Base-by-base conservation (phyloP, 345 rosid genomes). In the Iberis pinnata region DNA sequence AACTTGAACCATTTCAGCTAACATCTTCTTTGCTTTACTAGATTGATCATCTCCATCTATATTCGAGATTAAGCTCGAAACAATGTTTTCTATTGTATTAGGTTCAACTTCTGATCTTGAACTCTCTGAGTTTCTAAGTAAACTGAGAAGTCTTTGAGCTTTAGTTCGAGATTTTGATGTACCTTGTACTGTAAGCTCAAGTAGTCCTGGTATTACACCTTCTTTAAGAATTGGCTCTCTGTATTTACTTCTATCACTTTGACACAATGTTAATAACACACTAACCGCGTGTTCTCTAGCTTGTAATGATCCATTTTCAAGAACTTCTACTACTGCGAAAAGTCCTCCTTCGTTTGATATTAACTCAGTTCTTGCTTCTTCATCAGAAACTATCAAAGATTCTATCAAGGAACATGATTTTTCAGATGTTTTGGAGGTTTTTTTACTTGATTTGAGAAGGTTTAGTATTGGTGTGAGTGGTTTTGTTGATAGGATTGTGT, bases 121-220 rank as follows among this genome's bases (percentile, higher is more conserved):
- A 18, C 78, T 70, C 1, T 83, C 88, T 7, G 78, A 61, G 22
- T 89, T 83, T 71, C 97, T 81, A 32, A 86, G 69, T 58, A 86
- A 55, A 64, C 78, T 68, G 64, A 86, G 55, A 7, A 89, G 78
- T 7, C 75, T 76, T 11, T 75, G 75, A 5, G 97, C 95, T 63
- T 82, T 89, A 13, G 53, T 48, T 60, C 75, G 93, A 38, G 95
- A 76, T 72, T 83, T 83, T 2, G 86, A 75, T 2, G 97, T 78
- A 46, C 97, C 97, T 72, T 86, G 95, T 31, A 89, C 95, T 2
- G 95, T 89, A 1, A 89, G 86, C 78, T 89, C 95, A 0, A 89
- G 95, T n/a, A 89, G 69, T 37, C 97, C 94, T 0, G 97, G 97
- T 49, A 89, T 89, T 8, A 81, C 97, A 32, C 97, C 97, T 79